Base-by-base conservation (phyloP, 2,329 filamentous ascomycete genomes). In the Fusarium illudens region DNA sequence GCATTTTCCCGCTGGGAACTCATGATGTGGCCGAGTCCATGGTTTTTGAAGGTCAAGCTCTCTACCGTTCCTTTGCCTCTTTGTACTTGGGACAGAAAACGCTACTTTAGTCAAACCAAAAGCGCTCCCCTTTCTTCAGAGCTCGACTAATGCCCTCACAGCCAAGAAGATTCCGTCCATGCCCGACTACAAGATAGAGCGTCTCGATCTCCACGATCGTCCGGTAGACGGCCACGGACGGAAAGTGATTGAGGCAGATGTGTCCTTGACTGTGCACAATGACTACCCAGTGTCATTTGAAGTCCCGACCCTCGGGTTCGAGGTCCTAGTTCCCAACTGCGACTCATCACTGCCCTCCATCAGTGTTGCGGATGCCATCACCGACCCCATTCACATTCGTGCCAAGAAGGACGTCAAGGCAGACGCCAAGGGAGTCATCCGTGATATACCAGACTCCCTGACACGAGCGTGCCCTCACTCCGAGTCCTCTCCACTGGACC, bases 241-340 rank as follows among this genome's bases (percentile, higher is more conserved):
- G 50, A 87, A 85, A 67, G 92, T 90, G 12, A 91, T 99, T 83
- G 90, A 88, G 46, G 94, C 92, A 42, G 92, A 97, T 79, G 90
- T 94, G 27, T 88, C 92, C 32, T 77, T 97, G 27, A 83, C 85
- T 12, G 84, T 93, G 25, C 83, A 86, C 73, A 97, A 98, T 78
- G 83, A 89, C 55, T 97, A 93, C 74, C 93, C 94, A 1, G 78
- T 99, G 52, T 86, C 90, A 61, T 82, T 97, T 55, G 86, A 88
- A 20, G 83, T 97, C 19, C 96, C 96, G 12, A 84, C 91, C 34
- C 88, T 98, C 60, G 89, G 88, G 1, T 97, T 98, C 75, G 90
- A 94, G 66, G 88, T 98, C 29, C 83, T 97, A 48, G 90, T 98
- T 6, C 90, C 93, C 42, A 93, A 93, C 65, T 99, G 96, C 79